Conservation (phyloP, 2,329 filamentous ascomycete species). For the Coniochaeta sp. region DNA sequence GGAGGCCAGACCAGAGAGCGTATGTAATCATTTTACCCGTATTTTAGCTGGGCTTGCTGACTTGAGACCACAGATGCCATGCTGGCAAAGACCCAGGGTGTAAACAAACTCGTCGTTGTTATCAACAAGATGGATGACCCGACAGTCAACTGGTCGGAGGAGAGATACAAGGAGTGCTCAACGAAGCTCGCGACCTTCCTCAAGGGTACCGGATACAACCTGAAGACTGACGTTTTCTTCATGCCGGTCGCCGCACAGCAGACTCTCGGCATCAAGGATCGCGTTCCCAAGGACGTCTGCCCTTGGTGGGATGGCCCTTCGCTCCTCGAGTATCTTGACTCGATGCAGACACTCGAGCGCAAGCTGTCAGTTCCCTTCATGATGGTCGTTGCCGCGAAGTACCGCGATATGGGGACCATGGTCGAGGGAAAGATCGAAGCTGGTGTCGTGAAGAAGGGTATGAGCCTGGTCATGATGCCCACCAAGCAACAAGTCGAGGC, state of each 20-base stretch:
- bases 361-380: constrained; percentile 99
- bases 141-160: constrained; percentile 93
- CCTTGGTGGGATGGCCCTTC: constrained; percentile 88
- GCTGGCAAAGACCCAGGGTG: constrained; percentile 95
- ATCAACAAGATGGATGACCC: constrained; percentile 99
- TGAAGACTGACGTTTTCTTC: constrained; percentile 87
- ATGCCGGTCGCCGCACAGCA: constrained; percentile 95
- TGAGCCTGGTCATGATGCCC: constrained; percentile 88
- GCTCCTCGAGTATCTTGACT: constrained; percentile 89
- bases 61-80: constrained; percentile 56
- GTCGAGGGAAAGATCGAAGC: constrained; percentile 83
- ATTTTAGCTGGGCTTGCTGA: not conserved
- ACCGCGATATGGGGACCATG: constrained; percentile 95
- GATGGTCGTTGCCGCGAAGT: constrained; percentile 97
- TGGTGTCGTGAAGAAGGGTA: constrained; percentile 86
- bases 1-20: constrained; percentile 89
- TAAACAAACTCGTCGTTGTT: constrained; percentile 89
- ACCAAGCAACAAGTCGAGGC: constrained; percentile 78
- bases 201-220: constrained; percentile 88
- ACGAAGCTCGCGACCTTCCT: constrained; percentile 82
- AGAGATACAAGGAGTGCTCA: constrained; percentile 87
- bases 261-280: constrained; percentile 78
- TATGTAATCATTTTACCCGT: constrained; percentile 4
- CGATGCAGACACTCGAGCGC: constrained; percentile 85
- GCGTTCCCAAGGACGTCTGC: constrained; percentile 66